These are phyloP conservation scores for Bolboschoenus planiculmis DNA, from an alignment of 176 grass and related monocot species.

Conservation along the genomic window DNA sequence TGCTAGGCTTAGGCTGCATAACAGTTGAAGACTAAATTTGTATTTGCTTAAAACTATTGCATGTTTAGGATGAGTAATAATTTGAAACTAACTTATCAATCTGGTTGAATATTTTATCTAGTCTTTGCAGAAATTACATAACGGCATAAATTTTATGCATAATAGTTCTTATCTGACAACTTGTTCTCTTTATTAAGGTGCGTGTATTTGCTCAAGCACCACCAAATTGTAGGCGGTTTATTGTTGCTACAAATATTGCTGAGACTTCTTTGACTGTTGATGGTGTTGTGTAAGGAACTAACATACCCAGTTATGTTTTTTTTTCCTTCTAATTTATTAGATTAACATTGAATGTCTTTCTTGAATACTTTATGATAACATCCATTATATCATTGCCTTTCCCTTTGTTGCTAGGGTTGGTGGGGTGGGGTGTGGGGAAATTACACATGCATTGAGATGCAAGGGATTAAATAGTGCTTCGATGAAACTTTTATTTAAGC, in stretches of 20 bases:
- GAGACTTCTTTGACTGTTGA: slow-evolving; percentile 98
- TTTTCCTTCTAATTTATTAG: not conserved
- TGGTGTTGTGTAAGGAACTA: slow-evolving; percentile 92
- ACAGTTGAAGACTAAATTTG: not conserved
- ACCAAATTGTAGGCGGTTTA: slow-evolving; percentile 80
- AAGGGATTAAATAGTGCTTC: not conserved
- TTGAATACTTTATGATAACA: not conserved
- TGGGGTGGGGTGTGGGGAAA: not conserved
- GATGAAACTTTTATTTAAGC: not conserved
- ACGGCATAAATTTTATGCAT: not conserved
- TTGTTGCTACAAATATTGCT: slow-evolving; percentile 97
- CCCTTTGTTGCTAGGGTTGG: not conserved
- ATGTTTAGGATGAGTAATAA: not conserved
- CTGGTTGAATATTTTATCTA: not conserved
- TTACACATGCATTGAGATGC: not conserved
- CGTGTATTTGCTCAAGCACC: slow-evolving; percentile 78
- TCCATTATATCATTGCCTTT: not conserved
- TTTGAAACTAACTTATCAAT: not conserved
- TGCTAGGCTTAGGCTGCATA: not conserved
- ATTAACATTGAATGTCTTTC: not conserved
- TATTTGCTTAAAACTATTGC: not conserved
- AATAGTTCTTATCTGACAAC: slow-evolving; percentile 19
- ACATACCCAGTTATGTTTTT: slow-evolving; percentile 33
- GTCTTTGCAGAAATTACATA: slow-evolving; percentile 11
- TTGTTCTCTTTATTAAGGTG: slow-evolving; percentile 35